A percentile compares a stretch with the other conserved stretches of the same genome.
These are phyloP conservation scores for Talaromyces rugulosus DNA, from an alignment of 2,329 filamentous ascomycete species.

Conservation along the genomic window DNA sequence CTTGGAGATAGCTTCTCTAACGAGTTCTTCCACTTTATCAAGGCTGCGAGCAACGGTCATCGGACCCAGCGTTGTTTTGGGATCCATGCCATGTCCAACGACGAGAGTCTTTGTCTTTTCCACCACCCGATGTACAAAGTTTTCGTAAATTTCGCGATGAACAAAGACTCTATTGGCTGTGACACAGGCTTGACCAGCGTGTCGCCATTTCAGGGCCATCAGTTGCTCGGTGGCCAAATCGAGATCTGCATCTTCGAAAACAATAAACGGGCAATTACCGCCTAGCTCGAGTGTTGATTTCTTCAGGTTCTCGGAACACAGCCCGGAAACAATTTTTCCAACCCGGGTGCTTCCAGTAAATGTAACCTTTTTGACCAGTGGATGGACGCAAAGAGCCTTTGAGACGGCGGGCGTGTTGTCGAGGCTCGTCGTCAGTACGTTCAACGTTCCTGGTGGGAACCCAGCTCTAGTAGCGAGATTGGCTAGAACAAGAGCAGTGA, in stretches of 20 bases:
- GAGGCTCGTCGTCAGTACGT: conserved; percentile 53
- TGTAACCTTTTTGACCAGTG: conserved; percentile 55
- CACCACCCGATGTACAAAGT: conserved; percentile 28
- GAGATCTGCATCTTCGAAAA: conserved; percentile 61
- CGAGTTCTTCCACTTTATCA: conserved; percentile 50
- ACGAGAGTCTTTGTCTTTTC: conserved; percentile 37
- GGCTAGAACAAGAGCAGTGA: conserved; percentile 53
- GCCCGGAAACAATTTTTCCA: conserved; percentile 58
- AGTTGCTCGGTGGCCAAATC: conserved; percentile 43
- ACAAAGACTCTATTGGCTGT: conserved; percentile 55
- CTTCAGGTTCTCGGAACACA: conserved; percentile 60
- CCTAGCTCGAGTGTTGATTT: conserved; percentile 64
- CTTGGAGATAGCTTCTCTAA: conserved; percentile 53
- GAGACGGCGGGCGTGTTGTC: conserved; percentile 36
- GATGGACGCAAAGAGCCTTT: conserved; percentile 52
- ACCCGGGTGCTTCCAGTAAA: conserved; percentile 55
- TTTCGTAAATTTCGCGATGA: conserved; percentile 50
- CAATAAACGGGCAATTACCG: conserved; percentile 59
- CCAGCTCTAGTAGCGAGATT: conserved; percentile 52
- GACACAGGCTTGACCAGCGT: conserved; percentile 52
- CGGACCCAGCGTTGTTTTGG: conserved; percentile 48
- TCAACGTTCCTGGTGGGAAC: conserved; percentile 58
- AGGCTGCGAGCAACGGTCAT: conserved; percentile 60
- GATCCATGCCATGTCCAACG: conserved; percentile 20
- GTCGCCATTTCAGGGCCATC: conserved; percentile 40